Conservation (phyloP, 768 basidiomycete species). For the Boletales sp. region DNA sequence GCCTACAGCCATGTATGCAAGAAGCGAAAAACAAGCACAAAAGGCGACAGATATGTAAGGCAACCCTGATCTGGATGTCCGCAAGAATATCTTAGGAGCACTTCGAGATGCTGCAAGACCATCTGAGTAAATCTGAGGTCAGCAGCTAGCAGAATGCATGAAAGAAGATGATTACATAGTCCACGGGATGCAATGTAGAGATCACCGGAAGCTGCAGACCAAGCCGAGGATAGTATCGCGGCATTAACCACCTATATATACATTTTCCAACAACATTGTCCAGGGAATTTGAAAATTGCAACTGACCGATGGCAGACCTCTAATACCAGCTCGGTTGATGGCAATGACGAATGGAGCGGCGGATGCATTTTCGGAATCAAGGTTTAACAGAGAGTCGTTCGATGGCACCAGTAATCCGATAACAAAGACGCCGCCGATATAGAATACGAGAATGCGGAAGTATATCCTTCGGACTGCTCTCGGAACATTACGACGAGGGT, state of each 20-base stretch:
- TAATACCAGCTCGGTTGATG: slow-evolving; percentile 47
- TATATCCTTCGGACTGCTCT: slow-evolving; percentile 41
- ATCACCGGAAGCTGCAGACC: slow-evolving; percentile 36
- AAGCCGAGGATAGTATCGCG: slow-evolving; percentile 40
- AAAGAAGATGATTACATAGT: slow-evolving; percentile 21
- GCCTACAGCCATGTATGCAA: slow-evolving; percentile 38
- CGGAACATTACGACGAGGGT: slow-evolving; percentile 39
- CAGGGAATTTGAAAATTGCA: neutral
- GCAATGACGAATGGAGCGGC: slow-evolving; percentile 55
- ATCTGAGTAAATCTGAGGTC: slow-evolving; percentile 35
- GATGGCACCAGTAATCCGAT: slow-evolving; percentile 46
- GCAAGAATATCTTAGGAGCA: slow-evolving; percentile 48
- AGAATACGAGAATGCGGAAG: slow-evolving; percentile 32
- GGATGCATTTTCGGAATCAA: slow-evolving; percentile 36
- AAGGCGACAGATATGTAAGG: slow-evolving; percentile 39
- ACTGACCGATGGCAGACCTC: slow-evolving; percentile 42
- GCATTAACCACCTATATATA: slow-evolving; percentile 27
- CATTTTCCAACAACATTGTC: neutral
- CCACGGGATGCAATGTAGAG: slow-evolving; percentile 34
- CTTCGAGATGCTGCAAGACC: slow-evolving; percentile 47
- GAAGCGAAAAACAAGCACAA: slow-evolving; percentile 27
- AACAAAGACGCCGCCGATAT: slow-evolving; percentile 36
- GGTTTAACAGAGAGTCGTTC: slow-evolving; percentile 35
- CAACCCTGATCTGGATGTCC: slow-evolving; percentile 35
- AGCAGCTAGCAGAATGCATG: neutral